A percentile compares a stretch with the other conserved stretches of the same genome.
Evolutionary conservation across 768 basidiomycete species (phyloP).

Genomic region (Phlebiopsis flavidoalba): DNA sequence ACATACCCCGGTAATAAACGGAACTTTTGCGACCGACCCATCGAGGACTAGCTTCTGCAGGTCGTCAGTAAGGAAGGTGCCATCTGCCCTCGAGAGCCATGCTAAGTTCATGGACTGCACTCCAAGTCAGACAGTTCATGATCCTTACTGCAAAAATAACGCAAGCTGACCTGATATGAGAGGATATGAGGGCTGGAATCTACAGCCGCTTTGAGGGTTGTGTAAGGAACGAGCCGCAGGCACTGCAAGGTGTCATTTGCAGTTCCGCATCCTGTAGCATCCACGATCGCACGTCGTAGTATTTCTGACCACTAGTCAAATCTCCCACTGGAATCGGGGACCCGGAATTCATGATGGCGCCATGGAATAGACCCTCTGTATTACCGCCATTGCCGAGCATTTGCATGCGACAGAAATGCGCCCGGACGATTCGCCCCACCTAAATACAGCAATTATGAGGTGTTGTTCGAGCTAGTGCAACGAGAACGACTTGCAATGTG

Average conservation of each 20-base stretch:
- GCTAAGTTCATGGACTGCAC: conserved; percentile 24
- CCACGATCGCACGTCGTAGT: conserved; percentile 41
- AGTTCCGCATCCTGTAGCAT: conserved; percentile 30
- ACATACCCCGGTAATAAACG: conserved; percentile 38
- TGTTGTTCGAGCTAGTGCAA: not conserved
- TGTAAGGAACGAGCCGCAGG: conserved; percentile 34
- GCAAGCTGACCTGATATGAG: not conserved
- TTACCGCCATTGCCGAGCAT: conserved; percentile 19
- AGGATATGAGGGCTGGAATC: conserved; percentile 11
- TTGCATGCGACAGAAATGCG: conserved; percentile 30
- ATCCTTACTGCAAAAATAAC: too few relatives aligned
- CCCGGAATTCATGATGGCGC: conserved; percentile 33
- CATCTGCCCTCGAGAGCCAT: conserved; percentile 48
- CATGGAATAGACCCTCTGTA: conserved; percentile 23
- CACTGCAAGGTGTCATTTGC: conserved; percentile 36
- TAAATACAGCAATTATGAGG: not conserved
- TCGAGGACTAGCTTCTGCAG: conserved; percentile 35
- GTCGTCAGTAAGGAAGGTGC: conserved; percentile 37
- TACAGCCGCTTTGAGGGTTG: conserved; percentile 26
- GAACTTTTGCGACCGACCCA: conserved; percentile 42
- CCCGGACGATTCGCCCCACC: conserved; percentile 35
- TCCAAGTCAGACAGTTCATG: not conserved
- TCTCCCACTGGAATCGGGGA: conserved; percentile 12
- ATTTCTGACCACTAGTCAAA: conserved; percentile 22
- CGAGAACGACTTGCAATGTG: conserved; percentile 1